Conservation (phyloP, 495 filamentous ascomycete species). For the Talaromyces adpressus region DNA sequence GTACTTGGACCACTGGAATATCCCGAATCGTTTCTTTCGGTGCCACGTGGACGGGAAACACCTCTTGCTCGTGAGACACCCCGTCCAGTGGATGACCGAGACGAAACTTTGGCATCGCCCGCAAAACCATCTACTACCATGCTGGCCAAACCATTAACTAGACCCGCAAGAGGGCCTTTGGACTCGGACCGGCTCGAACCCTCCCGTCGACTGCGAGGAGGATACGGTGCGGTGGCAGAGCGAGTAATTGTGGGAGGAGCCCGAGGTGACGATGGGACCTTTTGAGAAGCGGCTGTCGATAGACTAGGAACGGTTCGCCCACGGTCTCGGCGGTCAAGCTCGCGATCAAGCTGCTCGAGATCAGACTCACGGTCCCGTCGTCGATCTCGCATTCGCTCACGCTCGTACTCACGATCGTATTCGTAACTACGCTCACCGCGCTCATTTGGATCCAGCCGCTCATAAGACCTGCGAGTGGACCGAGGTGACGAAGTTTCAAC, state of each 20-base stretch:
- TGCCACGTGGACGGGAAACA: slow-evolving; percentile 20
- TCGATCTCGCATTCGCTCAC: background rate
- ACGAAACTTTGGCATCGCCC: slow-evolving; percentile 15
- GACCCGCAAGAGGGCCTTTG: slow-evolving; percentile 16
- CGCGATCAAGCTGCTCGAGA: background rate
- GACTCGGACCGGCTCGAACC: slow-evolving; percentile 27
- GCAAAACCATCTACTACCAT: slow-evolving; percentile 9
- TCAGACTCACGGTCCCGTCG: background rate
- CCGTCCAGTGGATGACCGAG: slow-evolving; percentile 12
- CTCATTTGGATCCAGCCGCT: background rate
- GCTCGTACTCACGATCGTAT: background rate
- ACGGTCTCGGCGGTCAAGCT: background rate
- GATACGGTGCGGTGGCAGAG: slow-evolving; percentile 6
- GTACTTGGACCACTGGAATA: slow-evolving; percentile 37
- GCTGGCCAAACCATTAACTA: slow-evolving; percentile 20
- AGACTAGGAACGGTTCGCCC: slow-evolving; percentile 1
- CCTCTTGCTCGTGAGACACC: slow-evolving; percentile 20
- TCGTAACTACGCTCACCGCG: background rate
- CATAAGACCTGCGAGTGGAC: slow-evolving; percentile 3
- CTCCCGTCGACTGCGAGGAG: slow-evolving; percentile 7
- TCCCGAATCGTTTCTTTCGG: slow-evolving; percentile 36
- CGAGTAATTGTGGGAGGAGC: slow-evolving; percentile 5
- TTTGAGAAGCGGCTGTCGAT: slow-evolving; percentile 1
- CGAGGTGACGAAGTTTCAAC: background rate
- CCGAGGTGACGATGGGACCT: slow-evolving; percentile 3